Base-by-base conservation (phyloP, 179 eudicot species). In the Camellia oleifera region DNA sequence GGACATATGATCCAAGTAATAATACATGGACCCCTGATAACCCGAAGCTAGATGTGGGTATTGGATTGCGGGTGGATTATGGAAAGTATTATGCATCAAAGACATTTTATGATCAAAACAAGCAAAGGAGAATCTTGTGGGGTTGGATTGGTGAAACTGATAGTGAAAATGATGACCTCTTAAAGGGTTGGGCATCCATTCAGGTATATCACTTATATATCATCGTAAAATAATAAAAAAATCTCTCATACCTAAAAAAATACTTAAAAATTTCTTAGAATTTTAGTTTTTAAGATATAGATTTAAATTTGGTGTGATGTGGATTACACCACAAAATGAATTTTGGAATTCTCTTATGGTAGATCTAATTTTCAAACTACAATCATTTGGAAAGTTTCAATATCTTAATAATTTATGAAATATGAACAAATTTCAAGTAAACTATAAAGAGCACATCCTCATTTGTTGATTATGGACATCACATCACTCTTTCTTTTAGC, bases 111-210 rank as follows among this genome's bases (percentile, higher is more conserved):
- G 99, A 95, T 60, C 97, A 89, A 78, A 72, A 61, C 14, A 94
- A 83, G 65, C 79, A 81, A 57, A 90, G 99, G 81, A 88, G 99
- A 80, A 83, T 95, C 44, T 77, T 94, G 77, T 93, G 95, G 95
- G 98, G 95, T 72, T 95, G 98, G 98, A 86, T 91, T 83, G 90
- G 88, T n/a, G 99, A 95, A 83, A 84, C 93, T 12, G 97, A 95
- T 77, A 85, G 88, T 50, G 94, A 86, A 78, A 80, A 46, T 56
- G 81, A 84, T 82, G 95, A 95, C 54, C 11, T 94, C 62, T 32
- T 87, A 72, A 95, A 94, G 78, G 97, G 97, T 26, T 94, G 99
- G 98, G 88, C 97, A 17, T 89, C 92, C 2, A 60, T 94, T 66
- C 95, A 90, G 97, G 97, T 94, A 88, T 32, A 4, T 18, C 46